Evolutionary conservation across 371 early-diverging fungal genomes (phyloP).

Genomic region (Batkoa obscura): DNA sequence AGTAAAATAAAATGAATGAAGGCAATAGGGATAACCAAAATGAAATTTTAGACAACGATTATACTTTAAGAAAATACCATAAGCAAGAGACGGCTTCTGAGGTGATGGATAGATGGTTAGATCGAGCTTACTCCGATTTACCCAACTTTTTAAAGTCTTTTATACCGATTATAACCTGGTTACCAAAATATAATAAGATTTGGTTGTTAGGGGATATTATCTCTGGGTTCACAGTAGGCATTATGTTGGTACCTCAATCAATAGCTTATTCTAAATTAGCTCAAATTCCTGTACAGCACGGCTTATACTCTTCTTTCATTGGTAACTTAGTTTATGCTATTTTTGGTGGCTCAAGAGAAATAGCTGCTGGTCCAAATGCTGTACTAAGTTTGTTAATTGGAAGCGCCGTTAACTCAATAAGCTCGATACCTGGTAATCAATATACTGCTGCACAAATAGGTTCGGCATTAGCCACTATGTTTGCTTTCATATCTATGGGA

Average conservation of each 20-base stretch:
- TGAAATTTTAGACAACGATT: neutral
- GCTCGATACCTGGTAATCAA: slow-evolving; percentile 13
- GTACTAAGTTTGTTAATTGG: slow-evolving; percentile 55
- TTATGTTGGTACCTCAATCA: slow-evolving; percentile 67
- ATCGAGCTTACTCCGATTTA: neutral
- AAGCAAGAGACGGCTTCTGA: slow-evolving; percentile 2
- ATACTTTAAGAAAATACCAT: neutral
- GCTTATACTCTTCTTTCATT: slow-evolving; percentile 69
- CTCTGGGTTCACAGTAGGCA: slow-evolving; percentile 67
- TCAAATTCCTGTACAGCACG: slow-evolving; percentile 55
- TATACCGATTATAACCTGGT: slow-evolving; percentile 7
- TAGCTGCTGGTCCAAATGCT: slow-evolving; percentile 76
- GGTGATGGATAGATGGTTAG: neutral
- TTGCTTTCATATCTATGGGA: slow-evolving; percentile 10
- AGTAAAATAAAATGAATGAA: no score
- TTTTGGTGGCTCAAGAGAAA: slow-evolving; percentile 71
- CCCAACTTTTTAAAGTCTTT: slow-evolving; percentile 1
- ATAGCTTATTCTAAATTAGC: slow-evolving; percentile 73
- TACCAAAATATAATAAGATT: slow-evolving; percentile 16
- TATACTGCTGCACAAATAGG: neutral
- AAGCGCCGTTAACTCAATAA: slow-evolving; percentile 27
- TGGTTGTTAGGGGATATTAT: slow-evolving; percentile 66
- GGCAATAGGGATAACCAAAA: no score
- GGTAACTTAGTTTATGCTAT: slow-evolving; percentile 55
- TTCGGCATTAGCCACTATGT: neutral